Conservation (phyloP, 345 rosid genomes). For the Cardiospermum halicacabum region DNA sequence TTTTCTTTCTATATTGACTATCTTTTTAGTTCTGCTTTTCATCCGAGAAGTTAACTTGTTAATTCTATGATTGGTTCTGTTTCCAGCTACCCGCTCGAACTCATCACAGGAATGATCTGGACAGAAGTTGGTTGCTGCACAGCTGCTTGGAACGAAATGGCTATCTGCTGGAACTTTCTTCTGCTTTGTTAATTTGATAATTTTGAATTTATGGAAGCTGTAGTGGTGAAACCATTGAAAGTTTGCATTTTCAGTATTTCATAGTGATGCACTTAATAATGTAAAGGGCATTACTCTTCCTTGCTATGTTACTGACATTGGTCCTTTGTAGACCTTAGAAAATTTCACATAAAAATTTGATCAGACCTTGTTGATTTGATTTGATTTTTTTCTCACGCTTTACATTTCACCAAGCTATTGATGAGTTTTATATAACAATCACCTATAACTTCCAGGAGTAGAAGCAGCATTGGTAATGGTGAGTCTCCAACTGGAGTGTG, state of each 20-base stretch:
- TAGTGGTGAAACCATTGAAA: neutral
- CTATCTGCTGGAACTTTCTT: neutral
- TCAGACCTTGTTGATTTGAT: neutral
- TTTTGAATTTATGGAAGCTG: neutral
- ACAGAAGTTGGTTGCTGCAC: neutral
- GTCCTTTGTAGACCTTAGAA: neutral
- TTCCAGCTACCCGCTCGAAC: constrained; percentile 12
- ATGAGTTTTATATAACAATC: no score
- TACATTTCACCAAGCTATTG: no score
- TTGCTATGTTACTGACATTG: neutral
- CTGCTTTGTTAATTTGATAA: constrained; percentile 1
- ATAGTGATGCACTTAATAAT: constrained; percentile 14
- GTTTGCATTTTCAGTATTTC: constrained; percentile 4
- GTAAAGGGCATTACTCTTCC: constrained; percentile 3
- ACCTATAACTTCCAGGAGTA: no score
- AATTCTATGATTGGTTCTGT: neutral
- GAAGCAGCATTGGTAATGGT: constrained; percentile 6
- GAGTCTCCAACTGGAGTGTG: neutral
- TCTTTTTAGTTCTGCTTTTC: neutral
- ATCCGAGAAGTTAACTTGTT: neutral
- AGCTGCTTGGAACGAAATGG: neutral
- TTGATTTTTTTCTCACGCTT: neutral
- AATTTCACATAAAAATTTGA: constrained; percentile 2
- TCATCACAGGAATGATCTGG: constrained; percentile 3
- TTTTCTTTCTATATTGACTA: neutral